Conservation (phyloP, 495 filamentous ascomycete species). For the Arthonia radiata region DNA sequence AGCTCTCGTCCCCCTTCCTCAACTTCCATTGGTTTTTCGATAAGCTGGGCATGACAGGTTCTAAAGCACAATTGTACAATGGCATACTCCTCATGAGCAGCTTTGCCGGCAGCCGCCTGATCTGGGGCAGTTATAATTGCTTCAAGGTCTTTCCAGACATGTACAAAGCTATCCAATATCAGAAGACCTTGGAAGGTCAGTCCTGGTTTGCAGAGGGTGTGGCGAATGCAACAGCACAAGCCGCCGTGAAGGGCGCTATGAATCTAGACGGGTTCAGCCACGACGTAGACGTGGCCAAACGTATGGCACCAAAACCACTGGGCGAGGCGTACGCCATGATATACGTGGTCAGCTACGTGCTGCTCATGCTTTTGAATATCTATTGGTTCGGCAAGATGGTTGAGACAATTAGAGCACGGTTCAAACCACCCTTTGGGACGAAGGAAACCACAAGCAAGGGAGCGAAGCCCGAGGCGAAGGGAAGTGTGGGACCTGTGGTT, state of each 20-base stretch:
- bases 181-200: background rate
- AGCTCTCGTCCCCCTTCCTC: slow-evolving; percentile 49
- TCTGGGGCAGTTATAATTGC: slow-evolving; percentile 37
- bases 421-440: too few species aligned
- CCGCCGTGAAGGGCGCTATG: too few species aligned
- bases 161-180: slow-evolving; percentile 2
- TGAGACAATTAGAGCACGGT: slow-evolving; percentile 66
- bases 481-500: too few species aligned
- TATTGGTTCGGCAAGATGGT: slow-evolving; percentile 98
- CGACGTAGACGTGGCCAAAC: slow-evolving; percentile 36
- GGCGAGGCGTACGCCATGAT: too few species aligned
- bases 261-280: too few species aligned
- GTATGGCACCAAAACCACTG: too few species aligned
- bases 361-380: slow-evolving; percentile 71
- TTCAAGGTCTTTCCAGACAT: slow-evolving; percentile 6
- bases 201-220: slow-evolving; percentile 2
- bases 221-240: slow-evolving; percentile 2
- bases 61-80: slow-evolving; percentile 60
- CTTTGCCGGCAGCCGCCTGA: slow-evolving; percentile 73
- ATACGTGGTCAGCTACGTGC: slow-evolving; percentile 54
- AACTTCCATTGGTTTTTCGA: slow-evolving; percentile 96
- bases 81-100: slow-evolving; percentile 43
- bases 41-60: slow-evolving; percentile 85
- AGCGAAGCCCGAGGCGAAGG: too few species aligned
- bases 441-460: too few species aligned